Evolutionary conservation across 2,329 filamentous ascomycete genomes (phyloP).

Genomic region (Aspergillus ochraceus): DNA sequence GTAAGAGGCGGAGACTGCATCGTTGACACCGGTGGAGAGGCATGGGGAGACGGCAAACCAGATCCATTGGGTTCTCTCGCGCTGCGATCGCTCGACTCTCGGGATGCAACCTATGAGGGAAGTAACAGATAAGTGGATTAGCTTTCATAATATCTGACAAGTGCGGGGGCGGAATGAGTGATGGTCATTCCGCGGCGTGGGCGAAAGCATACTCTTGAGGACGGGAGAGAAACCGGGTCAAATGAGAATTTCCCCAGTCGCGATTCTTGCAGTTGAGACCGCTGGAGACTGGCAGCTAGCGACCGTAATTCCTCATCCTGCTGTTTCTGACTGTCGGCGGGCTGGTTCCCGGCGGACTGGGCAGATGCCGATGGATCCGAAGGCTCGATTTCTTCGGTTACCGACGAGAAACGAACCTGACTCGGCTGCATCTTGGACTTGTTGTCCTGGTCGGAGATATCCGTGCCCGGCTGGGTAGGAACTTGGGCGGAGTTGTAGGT

Average conservation of each 20-base stretch:
- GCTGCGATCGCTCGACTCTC: slow-evolving; percentile 63
- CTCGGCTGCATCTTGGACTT: slow-evolving; percentile 32
- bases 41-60: slow-evolving; percentile 63
- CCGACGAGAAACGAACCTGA: slow-evolving; percentile 69
- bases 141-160: slow-evolving; percentile 5
- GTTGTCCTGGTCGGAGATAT: slow-evolving; percentile 26
- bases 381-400: slow-evolving; percentile 68
- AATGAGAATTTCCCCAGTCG: slow-evolving; percentile 86
- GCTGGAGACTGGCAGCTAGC: slow-evolving; percentile 71
- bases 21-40: slow-evolving; percentile 66
- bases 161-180: slow-evolving; percentile 6
- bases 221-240: slow-evolving; percentile 83
- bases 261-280: slow-evolving; percentile 74
- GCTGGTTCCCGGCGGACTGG: slow-evolving; percentile 8
- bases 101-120: slow-evolving; percentile 41
- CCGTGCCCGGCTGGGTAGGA: slow-evolving; percentile 20
- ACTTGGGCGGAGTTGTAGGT: slow-evolving; percentile 24
- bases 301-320: slow-evolving; percentile 66
- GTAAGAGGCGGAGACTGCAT: slow-evolving; percentile 89
- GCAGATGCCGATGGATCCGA: slow-evolving; percentile 30
- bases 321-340: slow-evolving; percentile 26
- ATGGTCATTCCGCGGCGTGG: neutral
- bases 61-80: slow-evolving; percentile 59
- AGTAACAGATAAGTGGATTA: slow-evolving; percentile 6
- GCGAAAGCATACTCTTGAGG: slow-evolving; percentile 37